These are phyloP conservation scores for Dothistroma pini DNA, from an alignment of 2,329 filamentous ascomycete species.

Conservation along the genomic window DNA sequence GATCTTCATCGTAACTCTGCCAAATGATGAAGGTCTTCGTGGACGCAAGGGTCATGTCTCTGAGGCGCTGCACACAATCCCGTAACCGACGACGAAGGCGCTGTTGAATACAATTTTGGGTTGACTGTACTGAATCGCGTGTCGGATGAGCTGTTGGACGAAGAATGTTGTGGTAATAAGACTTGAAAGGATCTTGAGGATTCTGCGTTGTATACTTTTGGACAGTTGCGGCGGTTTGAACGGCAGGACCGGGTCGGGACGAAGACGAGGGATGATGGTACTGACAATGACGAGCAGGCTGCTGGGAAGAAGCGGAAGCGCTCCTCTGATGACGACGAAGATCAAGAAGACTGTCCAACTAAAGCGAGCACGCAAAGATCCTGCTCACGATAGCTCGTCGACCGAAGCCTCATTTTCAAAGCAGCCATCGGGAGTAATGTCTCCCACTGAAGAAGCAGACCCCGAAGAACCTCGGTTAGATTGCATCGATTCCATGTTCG, in stretches of 20 bases:
- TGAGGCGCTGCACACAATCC: constrained; percentile 9
- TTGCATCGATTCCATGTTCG: constrained; percentile 5
- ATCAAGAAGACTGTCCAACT: neutral
- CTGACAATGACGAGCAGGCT: neutral
- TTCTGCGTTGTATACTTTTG: constrained; percentile 4
- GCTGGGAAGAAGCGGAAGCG: constrained; percentile 1
- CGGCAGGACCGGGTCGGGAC: neutral
- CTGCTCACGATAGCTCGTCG: neutral
- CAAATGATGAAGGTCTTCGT: constrained; percentile 3
- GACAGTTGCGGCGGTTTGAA: constrained; percentile 1
- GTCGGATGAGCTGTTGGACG: constrained; percentile 1
- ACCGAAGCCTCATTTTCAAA: neutral
- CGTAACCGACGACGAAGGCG: neutral
- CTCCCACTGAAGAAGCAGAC: neutral
- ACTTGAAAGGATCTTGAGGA: constrained; percentile 8
- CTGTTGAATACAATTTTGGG: neutral
- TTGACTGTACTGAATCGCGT: constrained; percentile 5
- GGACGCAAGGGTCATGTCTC: constrained; percentile 6
- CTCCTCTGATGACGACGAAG: neutral
- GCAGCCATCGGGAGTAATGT: neutral
- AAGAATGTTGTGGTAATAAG: constrained; percentile 1
- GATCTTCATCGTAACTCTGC: constrained; percentile 4
- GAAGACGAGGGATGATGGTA: neutral
- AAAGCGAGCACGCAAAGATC: neutral
- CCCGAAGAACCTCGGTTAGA: neutral